phyloP scores from a whole-genome alignment of 371 early-diverging fungal species.

The Syncephalastrum sp. region DNA sequence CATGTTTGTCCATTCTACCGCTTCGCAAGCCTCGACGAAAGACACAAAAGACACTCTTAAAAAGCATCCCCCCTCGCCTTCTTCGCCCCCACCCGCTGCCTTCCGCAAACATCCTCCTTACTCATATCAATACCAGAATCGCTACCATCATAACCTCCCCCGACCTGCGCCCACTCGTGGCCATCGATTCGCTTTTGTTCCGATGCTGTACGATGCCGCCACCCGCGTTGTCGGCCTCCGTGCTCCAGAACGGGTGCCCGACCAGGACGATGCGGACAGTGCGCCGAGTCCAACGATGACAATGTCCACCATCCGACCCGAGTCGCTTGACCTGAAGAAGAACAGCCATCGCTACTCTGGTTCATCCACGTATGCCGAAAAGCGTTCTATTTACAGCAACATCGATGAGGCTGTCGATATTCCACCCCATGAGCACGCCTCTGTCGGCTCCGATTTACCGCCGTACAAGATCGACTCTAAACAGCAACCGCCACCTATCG shows the following conservation, averaged over 20 bases:
- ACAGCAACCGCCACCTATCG: no score
- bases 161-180: neutral
- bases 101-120: neutral
- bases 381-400: neutral
- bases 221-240: conserved; percentile 36
- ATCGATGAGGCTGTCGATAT: neutral
- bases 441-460: no score
- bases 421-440: neutral
- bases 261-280: no score
- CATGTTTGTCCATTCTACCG: no score
- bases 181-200: neutral
- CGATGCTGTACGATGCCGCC: conserved; percentile 22
- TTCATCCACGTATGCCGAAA: neutral
- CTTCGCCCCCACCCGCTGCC: neutral
- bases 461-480: no score
- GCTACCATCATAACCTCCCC: neutral
- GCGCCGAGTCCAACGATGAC: neutral
- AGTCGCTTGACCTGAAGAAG: neutral
- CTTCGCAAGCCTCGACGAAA: conserved; percentile 9
- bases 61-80: conserved; percentile 4
- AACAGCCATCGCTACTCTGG: neutral
- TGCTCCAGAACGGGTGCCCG: conserved; percentile 21
- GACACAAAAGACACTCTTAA: neutral
- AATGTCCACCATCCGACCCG: conserved; percentile 4
- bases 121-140: neutral